These are phyloP conservation scores for Bathelium albidoporum DNA, from an alignment of 495 filamentous ascomycete genomes.

Conservation along the genomic window DNA sequence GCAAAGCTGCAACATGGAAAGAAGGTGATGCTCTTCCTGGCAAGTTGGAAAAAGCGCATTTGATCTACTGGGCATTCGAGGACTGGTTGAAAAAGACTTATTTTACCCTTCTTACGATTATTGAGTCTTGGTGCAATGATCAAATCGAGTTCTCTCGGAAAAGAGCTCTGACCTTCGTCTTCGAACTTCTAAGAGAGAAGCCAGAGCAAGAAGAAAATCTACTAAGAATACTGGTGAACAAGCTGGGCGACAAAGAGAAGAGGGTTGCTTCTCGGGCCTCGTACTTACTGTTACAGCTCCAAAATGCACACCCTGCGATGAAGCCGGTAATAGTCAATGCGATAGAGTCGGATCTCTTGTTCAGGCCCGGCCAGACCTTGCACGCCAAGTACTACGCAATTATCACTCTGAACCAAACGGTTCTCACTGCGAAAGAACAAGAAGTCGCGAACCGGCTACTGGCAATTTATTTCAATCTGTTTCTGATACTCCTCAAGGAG, in stretches of 20 bases:
- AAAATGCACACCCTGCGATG: conserved; percentile 84
- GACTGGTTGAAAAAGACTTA: conserved; percentile 87
- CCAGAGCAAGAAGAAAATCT: conserved; percentile 96
- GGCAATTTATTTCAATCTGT: conserved; percentile 81
- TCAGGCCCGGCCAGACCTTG: conserved; percentile 72
- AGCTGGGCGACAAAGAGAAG: conserved; percentile 84
- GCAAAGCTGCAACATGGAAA: conserved; percentile 50
- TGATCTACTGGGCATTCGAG: conserved; percentile 87
- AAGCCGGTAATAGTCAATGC: conserved; percentile 72
- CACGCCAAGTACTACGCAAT: conserved; percentile 92
- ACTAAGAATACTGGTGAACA: conserved; percentile 83
- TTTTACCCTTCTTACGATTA: conserved; percentile 79
- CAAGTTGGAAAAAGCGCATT: conserved; percentile 56
- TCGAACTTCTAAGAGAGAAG: conserved; percentile 82
- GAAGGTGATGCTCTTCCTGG: conserved; percentile 56
- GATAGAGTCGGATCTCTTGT: conserved; percentile 78
- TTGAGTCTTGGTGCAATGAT: conserved; percentile 86
- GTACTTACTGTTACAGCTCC: conserved; percentile 80
- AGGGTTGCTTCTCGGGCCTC: conserved; percentile 91
- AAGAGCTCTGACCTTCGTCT: conserved; percentile 78
- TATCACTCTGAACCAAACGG: conserved; percentile 94
- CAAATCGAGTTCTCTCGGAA: conserved; percentile 85
- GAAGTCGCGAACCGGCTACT: conserved; percentile 71
- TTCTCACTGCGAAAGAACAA: conserved; percentile 72
- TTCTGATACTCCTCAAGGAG: conserved; percentile 64